Percentiles rank a stretch among this genome's conserved stretches.
Evolutionary conservation across 768 basidiomycete genomes (phyloP).

Genomic region (Tylopilus intermedius): DNA sequence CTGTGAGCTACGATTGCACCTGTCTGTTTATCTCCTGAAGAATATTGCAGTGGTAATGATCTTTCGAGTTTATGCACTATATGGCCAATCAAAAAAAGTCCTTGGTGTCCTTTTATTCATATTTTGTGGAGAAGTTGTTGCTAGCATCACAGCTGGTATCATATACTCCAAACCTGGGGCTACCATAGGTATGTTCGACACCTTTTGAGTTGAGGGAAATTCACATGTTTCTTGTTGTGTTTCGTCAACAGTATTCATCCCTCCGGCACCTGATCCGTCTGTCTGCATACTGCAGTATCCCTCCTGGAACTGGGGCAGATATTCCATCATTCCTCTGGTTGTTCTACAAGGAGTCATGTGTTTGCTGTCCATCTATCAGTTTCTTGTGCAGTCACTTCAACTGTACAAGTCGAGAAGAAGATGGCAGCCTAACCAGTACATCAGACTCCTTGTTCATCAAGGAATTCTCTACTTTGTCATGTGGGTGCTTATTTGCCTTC

Average conservation of each 20-base stretch:
- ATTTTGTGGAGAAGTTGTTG: not conserved
- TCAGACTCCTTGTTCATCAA: slow-evolving; percentile 5
- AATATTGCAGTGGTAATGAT: slow-evolving; percentile 9
- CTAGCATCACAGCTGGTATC: not conserved
- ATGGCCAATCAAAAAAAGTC: not conserved
- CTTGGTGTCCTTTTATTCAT: slow-evolving; percentile 1
- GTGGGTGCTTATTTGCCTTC: not conserved
- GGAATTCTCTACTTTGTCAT: slow-evolving; percentile 8
- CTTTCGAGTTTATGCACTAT: slow-evolving; percentile 10
- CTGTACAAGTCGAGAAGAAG: not conserved
- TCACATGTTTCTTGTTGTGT: not conserved
- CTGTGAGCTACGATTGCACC: not conserved
- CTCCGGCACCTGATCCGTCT: slow-evolving; percentile 2
- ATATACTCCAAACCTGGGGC: not conserved
- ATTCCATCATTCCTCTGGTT: not conserved
- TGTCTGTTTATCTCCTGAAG: not conserved
- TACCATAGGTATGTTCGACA: not conserved
- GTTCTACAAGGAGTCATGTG: slow-evolving; percentile 9
- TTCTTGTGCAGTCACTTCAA: not conserved
- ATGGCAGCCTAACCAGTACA: slow-evolving; percentile 10
- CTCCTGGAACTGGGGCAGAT: slow-evolving; percentile 3
- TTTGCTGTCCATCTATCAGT: not conserved
- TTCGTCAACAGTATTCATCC: not conserved
- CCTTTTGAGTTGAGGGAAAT: not conserved
- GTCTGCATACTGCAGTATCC: slow-evolving; percentile 1